These are phyloP conservation scores for Nitzschia sp. DNA, from an alignment of 108 stramenopile genomes.

Conservation along the genomic window DNA sequence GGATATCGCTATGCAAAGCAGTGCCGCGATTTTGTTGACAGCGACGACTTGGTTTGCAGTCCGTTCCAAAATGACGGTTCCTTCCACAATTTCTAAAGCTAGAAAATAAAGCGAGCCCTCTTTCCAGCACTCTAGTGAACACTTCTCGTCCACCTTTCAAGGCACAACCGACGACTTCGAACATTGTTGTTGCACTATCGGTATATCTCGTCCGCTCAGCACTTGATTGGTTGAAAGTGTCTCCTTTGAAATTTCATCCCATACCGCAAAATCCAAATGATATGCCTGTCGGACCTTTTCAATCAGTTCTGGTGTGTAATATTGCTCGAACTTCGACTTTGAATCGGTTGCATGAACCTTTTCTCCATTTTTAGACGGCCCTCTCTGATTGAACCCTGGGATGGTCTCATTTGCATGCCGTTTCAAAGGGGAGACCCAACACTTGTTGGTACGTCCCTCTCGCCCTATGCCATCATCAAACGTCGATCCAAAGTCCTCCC, in stretches of 20 bases:
- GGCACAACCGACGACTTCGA: too few relatives aligned
- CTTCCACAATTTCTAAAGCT: too few relatives aligned
- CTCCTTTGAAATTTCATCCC: conserved; percentile 10
- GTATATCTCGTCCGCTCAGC: not conserved
- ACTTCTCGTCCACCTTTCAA: too few relatives aligned
- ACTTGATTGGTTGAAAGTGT: not conserved
- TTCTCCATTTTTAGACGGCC: not conserved
- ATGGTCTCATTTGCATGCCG: conserved; percentile 1
- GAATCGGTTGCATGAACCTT: conserved; percentile 4
- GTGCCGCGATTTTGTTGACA: conserved; percentile 58
- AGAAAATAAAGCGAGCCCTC: too few relatives aligned
- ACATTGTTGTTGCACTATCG: conserved; percentile 11
- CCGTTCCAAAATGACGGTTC: conserved; percentile 4
- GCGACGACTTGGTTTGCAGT: conserved; percentile 73
- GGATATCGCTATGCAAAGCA: conserved; percentile 76
- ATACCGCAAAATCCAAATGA: conserved; percentile 18
- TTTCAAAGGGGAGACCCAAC: not conserved
- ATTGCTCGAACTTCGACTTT: conserved; percentile 1
- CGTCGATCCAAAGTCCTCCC: conserved; percentile 47
- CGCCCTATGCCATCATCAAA: conserved; percentile 15
- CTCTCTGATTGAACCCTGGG: conserved; percentile 13
- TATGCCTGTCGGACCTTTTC: conserved; percentile 14
- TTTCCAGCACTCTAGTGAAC: too few relatives aligned
- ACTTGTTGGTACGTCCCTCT: not conserved
- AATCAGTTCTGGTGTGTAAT: conserved; percentile 16